Evolutionary conservation across 306 rosid genomes (phyloP).

Genomic region (Sicyos baderoa): DNA sequence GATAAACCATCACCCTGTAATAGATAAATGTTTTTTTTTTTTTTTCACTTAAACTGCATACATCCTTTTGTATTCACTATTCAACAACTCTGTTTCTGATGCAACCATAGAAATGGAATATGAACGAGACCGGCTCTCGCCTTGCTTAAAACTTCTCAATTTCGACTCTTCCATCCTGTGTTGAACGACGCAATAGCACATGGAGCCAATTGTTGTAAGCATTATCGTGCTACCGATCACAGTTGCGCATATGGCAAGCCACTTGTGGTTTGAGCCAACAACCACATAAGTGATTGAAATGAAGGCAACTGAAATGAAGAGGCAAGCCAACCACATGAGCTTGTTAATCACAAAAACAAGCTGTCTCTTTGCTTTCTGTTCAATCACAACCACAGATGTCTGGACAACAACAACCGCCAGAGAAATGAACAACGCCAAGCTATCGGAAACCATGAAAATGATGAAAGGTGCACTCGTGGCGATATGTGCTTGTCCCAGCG

Average conservation of each 20-base stretch:
- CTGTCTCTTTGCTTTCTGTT: constrained; percentile 80
- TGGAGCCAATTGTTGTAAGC: constrained; percentile 91
- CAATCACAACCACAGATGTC: constrained; percentile 91
- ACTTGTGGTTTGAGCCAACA: constrained; percentile 65
- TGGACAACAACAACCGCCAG: constrained; percentile 94
- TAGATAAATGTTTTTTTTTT: background rate
- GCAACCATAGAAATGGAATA: constrained; percentile 49
- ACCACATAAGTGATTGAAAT: constrained; percentile 82
- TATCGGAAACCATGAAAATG: constrained; percentile 66
- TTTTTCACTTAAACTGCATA: constrained; percentile 47
- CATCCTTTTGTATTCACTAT: constrained; percentile 78
- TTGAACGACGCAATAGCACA: constrained; percentile 82
- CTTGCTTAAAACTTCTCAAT: constrained; percentile 41
- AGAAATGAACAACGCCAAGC: constrained; percentile 91
- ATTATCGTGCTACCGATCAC: constrained; percentile 80
- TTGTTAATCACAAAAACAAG: constrained; percentile 95
- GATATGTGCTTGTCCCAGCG: constrained; percentile 71
- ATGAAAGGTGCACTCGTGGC: constrained; percentile 57
- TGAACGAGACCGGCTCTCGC: constrained; percentile 57
- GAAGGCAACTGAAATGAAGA: constrained; percentile 80
- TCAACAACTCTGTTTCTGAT: constrained; percentile 77
- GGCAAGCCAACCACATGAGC: constrained; percentile 98
- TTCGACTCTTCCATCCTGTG: constrained; percentile 78
- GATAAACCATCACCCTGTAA: background rate
- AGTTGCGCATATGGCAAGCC: constrained; percentile 81